These are phyloP conservation scores for Exophiala aquamarina DNA, from an alignment of 2,329 filamentous ascomycete species.

Conservation along the genomic window DNA sequence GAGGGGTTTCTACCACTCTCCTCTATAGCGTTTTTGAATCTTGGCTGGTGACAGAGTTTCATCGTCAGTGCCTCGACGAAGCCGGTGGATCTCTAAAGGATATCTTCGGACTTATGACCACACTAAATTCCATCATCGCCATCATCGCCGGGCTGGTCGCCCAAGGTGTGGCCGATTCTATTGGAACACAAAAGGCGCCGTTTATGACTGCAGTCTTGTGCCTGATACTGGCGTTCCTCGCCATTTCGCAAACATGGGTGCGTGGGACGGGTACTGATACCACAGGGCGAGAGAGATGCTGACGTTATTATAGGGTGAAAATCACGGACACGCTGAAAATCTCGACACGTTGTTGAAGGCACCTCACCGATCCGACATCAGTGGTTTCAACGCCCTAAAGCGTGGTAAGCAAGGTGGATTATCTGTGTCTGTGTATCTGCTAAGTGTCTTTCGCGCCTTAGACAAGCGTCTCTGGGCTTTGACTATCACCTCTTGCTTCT, in stretches of 20 bases:
- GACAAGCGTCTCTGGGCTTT: too few relatives aligned
- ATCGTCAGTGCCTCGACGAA: constrained; percentile 46
- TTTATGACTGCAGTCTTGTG: constrained; percentile 48
- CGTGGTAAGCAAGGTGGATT: too few relatives aligned
- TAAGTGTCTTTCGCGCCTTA: too few relatives aligned
- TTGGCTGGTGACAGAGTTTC: constrained; percentile 62
- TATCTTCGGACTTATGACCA: constrained; percentile 55
- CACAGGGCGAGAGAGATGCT: too few relatives aligned
- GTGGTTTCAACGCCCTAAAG: too few relatives aligned
- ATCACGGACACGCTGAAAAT: too few relatives aligned
- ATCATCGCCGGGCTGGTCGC: constrained; percentile 55
- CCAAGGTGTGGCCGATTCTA: constrained; percentile 50
- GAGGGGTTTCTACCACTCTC: constrained; percentile 57
- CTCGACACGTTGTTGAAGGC: not conserved
- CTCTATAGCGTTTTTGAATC: constrained; percentile 62
- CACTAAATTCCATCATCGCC: constrained; percentile 56
- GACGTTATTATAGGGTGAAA: too few relatives aligned
- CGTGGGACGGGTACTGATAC: too few relatives aligned
- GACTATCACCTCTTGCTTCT: constrained; percentile 34
- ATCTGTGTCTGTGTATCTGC: too few relatives aligned
- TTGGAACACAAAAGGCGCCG: constrained; percentile 53
- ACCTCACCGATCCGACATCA: too few relatives aligned
- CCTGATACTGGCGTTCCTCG: constrained; percentile 14
- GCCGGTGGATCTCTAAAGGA: constrained; percentile 46
- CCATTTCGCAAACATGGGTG: constrained; percentile 20